These are phyloP conservation scores for Fusarium buxicola DNA, from an alignment of 2,329 filamentous ascomycete genomes.

Conservation along the genomic window DNA sequence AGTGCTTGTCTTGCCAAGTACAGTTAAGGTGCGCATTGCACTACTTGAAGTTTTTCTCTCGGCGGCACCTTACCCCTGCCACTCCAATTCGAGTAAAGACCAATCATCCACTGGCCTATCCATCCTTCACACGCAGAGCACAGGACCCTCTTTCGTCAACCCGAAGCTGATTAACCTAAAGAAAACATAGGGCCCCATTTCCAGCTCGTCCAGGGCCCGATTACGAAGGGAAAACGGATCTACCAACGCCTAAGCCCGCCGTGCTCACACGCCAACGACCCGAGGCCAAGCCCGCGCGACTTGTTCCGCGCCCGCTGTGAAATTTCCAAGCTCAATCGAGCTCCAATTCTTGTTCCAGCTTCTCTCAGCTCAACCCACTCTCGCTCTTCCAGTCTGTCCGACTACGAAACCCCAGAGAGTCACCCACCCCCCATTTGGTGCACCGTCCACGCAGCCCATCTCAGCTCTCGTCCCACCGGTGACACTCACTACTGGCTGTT, in stretches of 20 bases:
- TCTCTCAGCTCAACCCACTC: conserved; percentile 39
- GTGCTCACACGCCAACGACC: conserved; percentile 16
- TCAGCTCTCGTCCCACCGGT: conserved; percentile 50
- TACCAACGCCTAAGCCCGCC: conserved; percentile 20
- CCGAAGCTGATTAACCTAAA: conserved; percentile 40
- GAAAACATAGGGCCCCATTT: conserved; percentile 30
- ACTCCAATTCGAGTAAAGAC: conserved; percentile 30
- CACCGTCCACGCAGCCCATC: conserved; percentile 42
- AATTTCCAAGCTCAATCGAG: conserved; percentile 41
- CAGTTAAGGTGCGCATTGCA: conserved; percentile 35
- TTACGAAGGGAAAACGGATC: conserved; percentile 25
- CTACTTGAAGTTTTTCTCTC: conserved; percentile 30
- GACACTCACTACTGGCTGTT: conserved; percentile 37
- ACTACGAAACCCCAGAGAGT: conserved; percentile 41
- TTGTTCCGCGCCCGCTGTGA: conserved; percentile 42
- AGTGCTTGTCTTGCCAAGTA: conserved; percentile 36
- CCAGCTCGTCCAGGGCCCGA: conserved; percentile 32
- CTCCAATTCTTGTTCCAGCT: conserved; percentile 36
- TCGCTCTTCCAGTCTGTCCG: conserved; percentile 35
- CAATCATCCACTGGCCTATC: conserved; percentile 38
- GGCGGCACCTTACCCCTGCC: conserved; percentile 38
- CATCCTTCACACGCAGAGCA: conserved; percentile 38
- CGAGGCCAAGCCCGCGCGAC: conserved; percentile 36
- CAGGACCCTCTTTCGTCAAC: conserved; percentile 36
- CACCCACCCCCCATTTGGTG: conserved; percentile 41